Evolutionary conservation across 2,329 filamentous ascomycete species (phyloP).

Genomic region (Trichoderma aggressivum): DNA sequence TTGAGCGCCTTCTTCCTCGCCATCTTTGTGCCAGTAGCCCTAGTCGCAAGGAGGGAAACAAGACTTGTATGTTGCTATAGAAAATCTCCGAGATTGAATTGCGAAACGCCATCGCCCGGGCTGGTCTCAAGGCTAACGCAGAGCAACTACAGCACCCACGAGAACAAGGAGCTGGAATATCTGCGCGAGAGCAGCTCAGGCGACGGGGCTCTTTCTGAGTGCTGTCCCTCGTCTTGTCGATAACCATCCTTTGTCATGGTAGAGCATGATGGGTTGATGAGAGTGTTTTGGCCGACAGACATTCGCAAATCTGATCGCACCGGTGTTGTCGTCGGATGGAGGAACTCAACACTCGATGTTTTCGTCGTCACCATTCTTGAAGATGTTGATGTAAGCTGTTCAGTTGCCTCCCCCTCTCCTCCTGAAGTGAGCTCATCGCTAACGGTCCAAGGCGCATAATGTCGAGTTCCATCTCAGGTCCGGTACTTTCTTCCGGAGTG

Average conservation of each 20-base stretch:
- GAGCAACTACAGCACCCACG: constrained; percentile 71
- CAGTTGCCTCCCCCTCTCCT: background rate
- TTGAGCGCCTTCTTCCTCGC: constrained; percentile 82
- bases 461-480: constrained; percentile 86
- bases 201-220: constrained; percentile 88
- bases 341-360: constrained; percentile 85
- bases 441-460: constrained; percentile 57
- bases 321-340: constrained; percentile 91
- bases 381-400: constrained; percentile 72
- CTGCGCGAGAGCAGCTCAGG: constrained; percentile 90
- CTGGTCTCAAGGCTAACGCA: background rate
- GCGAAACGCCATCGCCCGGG: background rate
- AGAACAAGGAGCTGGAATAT: constrained; percentile 73
- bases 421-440: background rate
- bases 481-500: constrained; percentile 78
- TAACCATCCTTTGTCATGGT: constrained; percentile 53
- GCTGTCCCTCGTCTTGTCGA: constrained; percentile 22
- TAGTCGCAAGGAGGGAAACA: constrained; percentile 76
- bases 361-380: constrained; percentile 87
- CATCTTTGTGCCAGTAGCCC: constrained; percentile 78
- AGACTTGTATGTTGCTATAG: constrained; percentile 60
- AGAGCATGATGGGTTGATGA: constrained; percentile 85
- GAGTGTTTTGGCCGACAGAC: constrained; percentile 97
- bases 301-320: constrained; percentile 66
- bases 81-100: background rate